Percentiles rank a stretch among this genome's conserved stretches.
Evolutionary conservation across 352 stramenopile species (phyloP).

Genomic region (Hyaloperonospora arabidopsidis): DNA sequence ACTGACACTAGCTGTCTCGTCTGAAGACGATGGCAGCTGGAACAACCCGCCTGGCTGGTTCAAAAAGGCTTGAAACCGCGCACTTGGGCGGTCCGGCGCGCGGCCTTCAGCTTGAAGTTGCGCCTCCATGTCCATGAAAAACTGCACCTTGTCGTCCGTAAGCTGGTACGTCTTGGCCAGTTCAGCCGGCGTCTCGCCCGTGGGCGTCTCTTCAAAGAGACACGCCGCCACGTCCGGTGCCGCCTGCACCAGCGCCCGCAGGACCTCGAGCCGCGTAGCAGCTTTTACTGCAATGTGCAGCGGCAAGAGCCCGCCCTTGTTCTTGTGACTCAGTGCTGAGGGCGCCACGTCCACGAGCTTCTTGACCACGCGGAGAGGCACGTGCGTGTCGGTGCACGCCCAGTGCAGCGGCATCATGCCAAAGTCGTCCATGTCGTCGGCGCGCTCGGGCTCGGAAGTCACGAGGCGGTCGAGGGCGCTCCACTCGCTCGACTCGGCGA

Average conservation of each 20-base stretch:
- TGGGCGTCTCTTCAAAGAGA: constrained; percentile 60
- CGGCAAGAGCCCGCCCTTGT: constrained; percentile 69
- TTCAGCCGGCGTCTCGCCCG: constrained; percentile 61
- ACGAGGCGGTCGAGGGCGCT: constrained; percentile 55
- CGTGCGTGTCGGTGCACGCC: constrained; percentile 67
- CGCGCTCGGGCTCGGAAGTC: constrained; percentile 36
- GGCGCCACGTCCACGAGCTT: constrained; percentile 59
- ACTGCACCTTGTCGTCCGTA: constrained; percentile 40
- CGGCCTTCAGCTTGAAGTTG: constrained; percentile 37
- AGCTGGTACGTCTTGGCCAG: constrained; percentile 51
- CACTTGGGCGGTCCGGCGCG: constrained; percentile 37
- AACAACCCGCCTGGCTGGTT: constrained; percentile 26
- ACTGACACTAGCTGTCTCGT: constrained; percentile 26
- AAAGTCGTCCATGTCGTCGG: constrained; percentile 77
- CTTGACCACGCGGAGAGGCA: constrained; percentile 55
- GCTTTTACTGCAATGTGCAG: constrained; percentile 82
- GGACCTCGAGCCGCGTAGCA: constrained; percentile 54
- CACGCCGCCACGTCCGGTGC: constrained; percentile 32
- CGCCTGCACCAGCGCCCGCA: constrained; percentile 43
- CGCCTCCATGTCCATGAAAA: constrained; percentile 37
- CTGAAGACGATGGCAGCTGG: constrained; percentile 8
- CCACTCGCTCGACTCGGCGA: constrained; percentile 70
- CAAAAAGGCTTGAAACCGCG: constrained; percentile 43
- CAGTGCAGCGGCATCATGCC: constrained; percentile 83
- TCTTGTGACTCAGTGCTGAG: constrained; percentile 44